Evolutionary conservation across 805 yeast species (phyloP), one percentile per base, ranked within the genome.

Genomic region (Sugiyamaella floridensis): DNA sequence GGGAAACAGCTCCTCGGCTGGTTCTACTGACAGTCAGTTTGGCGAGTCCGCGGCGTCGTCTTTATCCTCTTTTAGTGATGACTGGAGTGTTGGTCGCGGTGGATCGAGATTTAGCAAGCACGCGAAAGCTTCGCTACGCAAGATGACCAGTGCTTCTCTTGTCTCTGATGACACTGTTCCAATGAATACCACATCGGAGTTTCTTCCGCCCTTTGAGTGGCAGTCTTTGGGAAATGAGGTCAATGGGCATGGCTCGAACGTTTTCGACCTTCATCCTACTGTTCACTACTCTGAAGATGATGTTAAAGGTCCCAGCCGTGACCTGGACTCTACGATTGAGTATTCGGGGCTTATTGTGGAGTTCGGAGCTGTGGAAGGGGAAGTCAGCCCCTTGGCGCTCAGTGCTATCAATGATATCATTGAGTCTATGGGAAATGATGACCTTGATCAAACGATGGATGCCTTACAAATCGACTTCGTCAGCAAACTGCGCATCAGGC

Each of bases 391-490:
- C 0, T 56, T 61, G 0, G 68, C 79, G 0, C 18, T 81, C 0
- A 63, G 65, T 4, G 62, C 75, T 1, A 28, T 80, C 0, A 67
- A 76, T 0, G 68, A 66, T 0, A 59, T 81, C 34, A 46, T 69
- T 1, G 66, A 67, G 3, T 65, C 67, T 1, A 58, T 70, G 12
- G 69, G 71, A 20, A 66, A 65, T 15, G 69, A 71, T 14, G 70
- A 76, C 2, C 63, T 81, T 34, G 75, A 74, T 9, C 71, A 74
- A 11, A 71, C 81, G 4, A 69, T 89, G 59, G 97, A 90, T 64
- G 64, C 65, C 15, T 67, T 89, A 14, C 95, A 90, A 54, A 65
- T 79, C 15, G 78, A 79, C 9, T 77, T 85, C 2, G 72, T 86
- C 11, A 65, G 67, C 34, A 67, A 70, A 8, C 65, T 86, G 22